phyloP scores from a whole-genome alignment of 2,329 filamentous ascomycete species.

The Penicillium sp. region DNA sequence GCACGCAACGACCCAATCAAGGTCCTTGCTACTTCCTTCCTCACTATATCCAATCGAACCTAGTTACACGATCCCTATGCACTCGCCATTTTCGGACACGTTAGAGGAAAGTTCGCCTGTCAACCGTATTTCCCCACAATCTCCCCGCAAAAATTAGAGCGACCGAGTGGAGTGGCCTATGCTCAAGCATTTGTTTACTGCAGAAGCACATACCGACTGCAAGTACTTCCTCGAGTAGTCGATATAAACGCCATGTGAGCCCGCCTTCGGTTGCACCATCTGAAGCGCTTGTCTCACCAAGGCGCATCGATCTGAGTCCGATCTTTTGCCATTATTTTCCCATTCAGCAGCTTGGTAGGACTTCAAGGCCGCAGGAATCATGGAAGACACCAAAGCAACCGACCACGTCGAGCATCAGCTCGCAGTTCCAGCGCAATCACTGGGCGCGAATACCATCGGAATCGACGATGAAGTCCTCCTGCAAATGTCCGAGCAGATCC shows the following conservation, averaged over 20 bases:
- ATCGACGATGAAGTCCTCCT: background rate
- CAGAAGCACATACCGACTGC: background rate
- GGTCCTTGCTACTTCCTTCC: background rate
- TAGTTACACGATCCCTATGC: background rate
- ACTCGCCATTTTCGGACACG: background rate
- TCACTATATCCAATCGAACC: background rate
- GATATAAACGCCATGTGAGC: background rate
- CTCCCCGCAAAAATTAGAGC: background rate
- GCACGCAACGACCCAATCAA: background rate
- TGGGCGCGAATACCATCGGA: background rate
- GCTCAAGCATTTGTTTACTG: background rate
- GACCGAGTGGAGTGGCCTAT: background rate
- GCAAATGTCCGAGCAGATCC: background rate
- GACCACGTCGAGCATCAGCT: background rate
- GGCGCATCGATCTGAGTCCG: background rate
- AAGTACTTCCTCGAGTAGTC: background rate
- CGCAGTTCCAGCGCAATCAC: background rate
- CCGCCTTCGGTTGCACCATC: background rate
- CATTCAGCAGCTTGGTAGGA: background rate
- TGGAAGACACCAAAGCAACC: background rate
- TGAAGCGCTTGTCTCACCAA: background rate
- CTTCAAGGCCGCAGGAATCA: background rate
- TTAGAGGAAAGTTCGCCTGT: background rate
- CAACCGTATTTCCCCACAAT: background rate
- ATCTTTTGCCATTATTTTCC: background rate